These are phyloP conservation scores for Tylopilus plumbeoviolaceoides DNA, from an alignment of 768 basidiomycete species.

Conservation along the genomic window DNA sequence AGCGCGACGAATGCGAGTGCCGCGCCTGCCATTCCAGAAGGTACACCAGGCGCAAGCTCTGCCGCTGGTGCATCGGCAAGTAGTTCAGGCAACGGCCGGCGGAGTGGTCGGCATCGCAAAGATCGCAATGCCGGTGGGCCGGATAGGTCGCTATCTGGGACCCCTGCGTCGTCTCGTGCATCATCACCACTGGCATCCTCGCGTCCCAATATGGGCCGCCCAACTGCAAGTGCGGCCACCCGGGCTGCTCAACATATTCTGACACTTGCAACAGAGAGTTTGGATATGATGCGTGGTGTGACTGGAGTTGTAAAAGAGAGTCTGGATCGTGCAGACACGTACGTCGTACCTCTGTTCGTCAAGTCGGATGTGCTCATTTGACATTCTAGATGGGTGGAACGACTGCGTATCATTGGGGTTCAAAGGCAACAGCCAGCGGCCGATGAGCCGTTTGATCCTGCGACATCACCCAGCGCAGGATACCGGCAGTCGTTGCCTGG, in stretches of 20 bases:
- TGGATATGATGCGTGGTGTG: conserved; percentile 90
- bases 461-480: neutral
- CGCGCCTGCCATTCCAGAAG: conserved; percentile 22
- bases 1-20: conserved; percentile 31
- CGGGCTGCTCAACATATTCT: conserved; percentile 78
- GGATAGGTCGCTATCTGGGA: conserved; percentile 29
- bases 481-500: conserved; percentile 24
- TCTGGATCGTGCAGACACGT: conserved; percentile 84
- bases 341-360: conserved; percentile 27
- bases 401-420: conserved; percentile 72
- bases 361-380: neutral
- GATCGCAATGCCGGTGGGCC: conserved; percentile 39
- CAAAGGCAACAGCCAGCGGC: conserved; percentile 45
- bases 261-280: conserved; percentile 81
- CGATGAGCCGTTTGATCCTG: conserved; percentile 14
- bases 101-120: conserved; percentile 23
- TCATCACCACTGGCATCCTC: conserved; percentile 30
- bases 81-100: conserved; percentile 15
- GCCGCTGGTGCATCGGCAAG: conserved; percentile 33
- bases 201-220: conserved; percentile 20
- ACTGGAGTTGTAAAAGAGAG: conserved; percentile 86
- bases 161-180: conserved; percentile 34
- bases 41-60: conserved; percentile 32
- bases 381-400: conserved; percentile 69
- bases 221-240: conserved; percentile 53